Evolutionary conservation across 2,329 filamentous ascomycete species (phyloP).

Genomic region (Ophiostoma sp.): DNA sequence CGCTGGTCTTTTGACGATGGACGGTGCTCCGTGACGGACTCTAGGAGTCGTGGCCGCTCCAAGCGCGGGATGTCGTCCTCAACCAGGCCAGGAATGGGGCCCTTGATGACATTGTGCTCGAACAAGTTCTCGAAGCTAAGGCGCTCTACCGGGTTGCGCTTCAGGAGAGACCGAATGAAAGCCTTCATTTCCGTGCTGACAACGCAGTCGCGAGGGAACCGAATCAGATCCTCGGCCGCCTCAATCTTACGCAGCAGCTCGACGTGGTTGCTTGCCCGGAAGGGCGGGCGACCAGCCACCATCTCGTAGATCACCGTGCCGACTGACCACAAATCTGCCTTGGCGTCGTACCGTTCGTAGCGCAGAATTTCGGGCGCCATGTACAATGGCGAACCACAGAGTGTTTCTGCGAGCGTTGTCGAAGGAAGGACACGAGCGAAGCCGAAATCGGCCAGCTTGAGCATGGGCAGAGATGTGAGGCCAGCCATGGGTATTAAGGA

Average conservation of each 20-base stretch:
- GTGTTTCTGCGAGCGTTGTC: slow-evolving; percentile 89
- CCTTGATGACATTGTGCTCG: slow-evolving; percentile 67
- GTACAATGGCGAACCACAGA: slow-evolving; percentile 95
- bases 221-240: slow-evolving; percentile 79
- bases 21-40: slow-evolving; percentile 33
- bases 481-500: slow-evolving; percentile 80
- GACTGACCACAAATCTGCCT: slow-evolving; percentile 96
- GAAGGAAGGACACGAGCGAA: slow-evolving; percentile 90
- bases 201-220: slow-evolving; percentile 71
- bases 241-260: slow-evolving; percentile 92
- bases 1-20: slow-evolving; percentile 38
- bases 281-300: slow-evolving; percentile 86
- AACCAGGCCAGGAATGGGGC: slow-evolving; percentile 76
- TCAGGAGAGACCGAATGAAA: slow-evolving; percentile 77
- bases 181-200: slow-evolving; percentile 76
- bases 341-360: slow-evolving; percentile 96
- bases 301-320: slow-evolving; percentile 96
- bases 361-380: slow-evolving; percentile 98
- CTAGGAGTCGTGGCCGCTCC: slow-evolving; percentile 22
- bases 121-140: slow-evolving; percentile 88
- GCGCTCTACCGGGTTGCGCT: slow-evolving; percentile 80
- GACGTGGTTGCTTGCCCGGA: slow-evolving; percentile 90
- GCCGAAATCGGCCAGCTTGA: slow-evolving; percentile 98
- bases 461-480: slow-evolving; percentile 82
- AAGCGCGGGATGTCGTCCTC: slow-evolving; percentile 68